phyloP scores from a whole-genome alignment of 257 asterid genomes.

The Scutellaria barbata region DNA sequence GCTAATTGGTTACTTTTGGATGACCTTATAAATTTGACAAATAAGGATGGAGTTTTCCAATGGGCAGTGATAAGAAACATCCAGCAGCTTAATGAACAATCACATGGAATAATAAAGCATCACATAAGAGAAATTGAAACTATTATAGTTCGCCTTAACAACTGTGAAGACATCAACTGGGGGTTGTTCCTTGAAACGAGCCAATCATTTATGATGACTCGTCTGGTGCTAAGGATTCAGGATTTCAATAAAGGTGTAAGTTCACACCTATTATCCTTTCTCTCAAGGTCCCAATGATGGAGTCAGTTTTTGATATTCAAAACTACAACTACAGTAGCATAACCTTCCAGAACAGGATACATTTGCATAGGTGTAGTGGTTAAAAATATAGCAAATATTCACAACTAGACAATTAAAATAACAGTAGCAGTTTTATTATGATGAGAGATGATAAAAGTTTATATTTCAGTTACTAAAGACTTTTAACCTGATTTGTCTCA shows the following conservation, averaged over 20 bases:
- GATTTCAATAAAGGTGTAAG: slow-evolving; percentile 11
- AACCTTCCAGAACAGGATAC: slow-evolving; percentile 11
- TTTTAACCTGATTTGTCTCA: not conserved
- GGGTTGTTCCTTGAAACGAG: slow-evolving; percentile 1
- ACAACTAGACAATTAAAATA: slow-evolving; percentile 21
- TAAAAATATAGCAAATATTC: slow-evolving; percentile 11
- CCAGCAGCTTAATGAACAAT: not conserved
- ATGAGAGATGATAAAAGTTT: not conserved
- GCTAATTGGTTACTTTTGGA: slow-evolving; percentile 6
- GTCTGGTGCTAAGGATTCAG: not conserved
- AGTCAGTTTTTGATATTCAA: slow-evolving; percentile 20
- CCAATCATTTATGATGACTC: slow-evolving; percentile 7
- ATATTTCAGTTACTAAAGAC: not conserved
- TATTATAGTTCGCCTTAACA: not conserved
- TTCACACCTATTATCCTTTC: not conserved
- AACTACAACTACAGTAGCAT: not conserved
- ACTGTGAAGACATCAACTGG: not conserved
- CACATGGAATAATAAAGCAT: not conserved
- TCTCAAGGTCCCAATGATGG: slow-evolving; percentile 20
- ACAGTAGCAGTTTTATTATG: slow-evolving; percentile 1
- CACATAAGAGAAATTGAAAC: not conserved
- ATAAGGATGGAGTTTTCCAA: slow-evolving; percentile 4
- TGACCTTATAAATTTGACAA: not conserved
- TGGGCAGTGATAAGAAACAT: slow-evolving; percentile 19
- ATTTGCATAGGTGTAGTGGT: slow-evolving; percentile 6